Base-by-base conservation (phyloP, 2,329 filamentous ascomycete species). In the Clarireedia monteithiana region DNA sequence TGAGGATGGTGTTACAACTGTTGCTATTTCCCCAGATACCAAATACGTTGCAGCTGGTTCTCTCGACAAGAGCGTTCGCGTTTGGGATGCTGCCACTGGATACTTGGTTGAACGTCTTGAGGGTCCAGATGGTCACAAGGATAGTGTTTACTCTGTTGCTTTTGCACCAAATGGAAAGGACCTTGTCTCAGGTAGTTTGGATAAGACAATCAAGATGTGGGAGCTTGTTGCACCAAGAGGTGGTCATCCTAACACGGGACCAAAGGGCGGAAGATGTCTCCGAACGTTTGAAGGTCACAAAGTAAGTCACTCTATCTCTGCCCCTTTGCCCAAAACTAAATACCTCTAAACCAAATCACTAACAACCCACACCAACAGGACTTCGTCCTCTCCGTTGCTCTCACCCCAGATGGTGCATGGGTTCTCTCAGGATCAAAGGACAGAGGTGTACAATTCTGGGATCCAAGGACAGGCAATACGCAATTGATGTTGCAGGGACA, bases 191-290 rank as follows among this genome's bases (percentile, higher is more conserved):
- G 94, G 94, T 61, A 95, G 88, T 79, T 76, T 97, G 64, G 94
- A 99, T 71, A 95, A 95, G 79, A 97, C 92, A 0, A 97, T 97
- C 78, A 96, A 96, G 78, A 95, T 97, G 87, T 99, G 94, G 91
- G 91, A 96, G 76, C 80, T 99, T 50, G 85, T 82, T 55, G 82
- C 87, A 23, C 82, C 86, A 46, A 82, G 88, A 64, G 78, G 79
- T 63, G 81, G 85, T 66, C 80, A 84, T 58, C 79, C 83, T 48
- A 83, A 81, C 68, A 79, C 82, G 46, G 83, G 80, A 34, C 80
- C 85, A 7, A 95, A 94, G 77, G 87, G 88, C 38, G 92, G 94
- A 65, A 90, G 95, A 71, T 97, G 94, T 70, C 85, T 96, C 66
- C 90, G 91, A 76, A 97, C 92, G 1, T 99, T 97, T 67, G 94